Evolutionary conservation across 768 basidiomycete species (phyloP), one percentile per base, ranked within the genome.

Genomic region (Lactarius hatsudake): DNA sequence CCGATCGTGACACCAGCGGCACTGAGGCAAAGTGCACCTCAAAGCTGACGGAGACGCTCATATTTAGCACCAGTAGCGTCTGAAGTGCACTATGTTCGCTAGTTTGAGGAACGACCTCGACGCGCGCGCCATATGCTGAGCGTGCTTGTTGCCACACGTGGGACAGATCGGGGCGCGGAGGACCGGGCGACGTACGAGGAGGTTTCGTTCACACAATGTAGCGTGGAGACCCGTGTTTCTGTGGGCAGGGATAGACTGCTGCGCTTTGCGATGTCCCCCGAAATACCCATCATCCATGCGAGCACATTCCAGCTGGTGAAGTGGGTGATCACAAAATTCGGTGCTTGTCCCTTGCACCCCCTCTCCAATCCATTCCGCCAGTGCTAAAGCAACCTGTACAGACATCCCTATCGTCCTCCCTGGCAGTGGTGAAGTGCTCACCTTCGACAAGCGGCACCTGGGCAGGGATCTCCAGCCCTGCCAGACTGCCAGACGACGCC

Each of bases 271-370:
- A 90, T 91, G 1, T 93, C 96, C 81, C 97, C 97, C 0, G 84
- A 94, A 13, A 86, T 94, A 0, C 82, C 98, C 0, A 87, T 96
- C 12, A 76, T 98, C 1, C 96, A 97, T 69, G 89, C 94, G 92
- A 92, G 74, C 5, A 96, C 96, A 72, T 98, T 97, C 80, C 92
- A 95, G 76, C 84, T 96, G 5, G 89, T 94, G 51, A 94, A 94
- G 71, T 98, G 96, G 97, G 93, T 98, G 1, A 97, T 96, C 0
- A 84, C 89, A 3, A 98, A 98, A 77, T 82, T 98, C 34, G 93
- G 95, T 94, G 69, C 20, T 86, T 53, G 40, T 34, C 20, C 26
- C 32, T 48, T 3, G 15, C 40, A 28, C 32, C 32, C 32, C 51
- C 23, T 18, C 20, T n/a, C 36, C 6, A 8, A 32, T 32, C 32